Evolutionary conservation across 805 yeast genomes (phyloP), one percentile per base, ranked within the genome.

Genomic region (Kodamaea sagamina): DNA sequence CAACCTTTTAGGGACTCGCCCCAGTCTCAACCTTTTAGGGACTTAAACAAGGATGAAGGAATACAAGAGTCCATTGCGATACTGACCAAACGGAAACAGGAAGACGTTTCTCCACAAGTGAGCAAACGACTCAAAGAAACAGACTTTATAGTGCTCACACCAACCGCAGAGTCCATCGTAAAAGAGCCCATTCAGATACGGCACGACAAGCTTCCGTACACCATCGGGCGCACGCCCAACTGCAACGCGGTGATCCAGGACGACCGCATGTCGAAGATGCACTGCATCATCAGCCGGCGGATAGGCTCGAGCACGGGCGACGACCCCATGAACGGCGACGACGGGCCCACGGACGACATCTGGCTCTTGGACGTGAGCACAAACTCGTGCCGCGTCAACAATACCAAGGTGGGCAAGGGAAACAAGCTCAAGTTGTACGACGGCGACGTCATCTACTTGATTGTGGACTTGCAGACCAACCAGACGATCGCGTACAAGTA

Each of bases 361-460:
- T 89, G 95, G 95, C 66, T 90, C 22, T 63, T 86, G 36, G 96
- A 89, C 52, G 77, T 72, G 48, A 84, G 93, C 43, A 79, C 95
- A 0, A 90, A 89, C 61, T 84, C 87, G 2, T 86, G 96, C 57
- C 78, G 71, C 52, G 75, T 90, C 6, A 86, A 89, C 54, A 76
- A 77, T 6, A 61, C 65, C 6, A 72, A 72, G 38, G 58, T 87
- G 36, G 84, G 84, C 0, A 79, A 79, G 47, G 84, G 84, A 2
- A 71, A 76, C 24, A 87, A 86, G 52, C 74, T 72, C 0, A 72
- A 79, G 42, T 54, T 90, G 0, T 78, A 71, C 53, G 71, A 84
- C 47, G 84, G 84, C 0, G 96, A 89, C 59, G 69, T 65, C 24
- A 61, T 89, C 4, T 79, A 79, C 53, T 65, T 89, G 13, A 82